Evolutionary conservation across 345 rosid species (phyloP).

Genomic region (Orychophragmus violaceus): DNA sequence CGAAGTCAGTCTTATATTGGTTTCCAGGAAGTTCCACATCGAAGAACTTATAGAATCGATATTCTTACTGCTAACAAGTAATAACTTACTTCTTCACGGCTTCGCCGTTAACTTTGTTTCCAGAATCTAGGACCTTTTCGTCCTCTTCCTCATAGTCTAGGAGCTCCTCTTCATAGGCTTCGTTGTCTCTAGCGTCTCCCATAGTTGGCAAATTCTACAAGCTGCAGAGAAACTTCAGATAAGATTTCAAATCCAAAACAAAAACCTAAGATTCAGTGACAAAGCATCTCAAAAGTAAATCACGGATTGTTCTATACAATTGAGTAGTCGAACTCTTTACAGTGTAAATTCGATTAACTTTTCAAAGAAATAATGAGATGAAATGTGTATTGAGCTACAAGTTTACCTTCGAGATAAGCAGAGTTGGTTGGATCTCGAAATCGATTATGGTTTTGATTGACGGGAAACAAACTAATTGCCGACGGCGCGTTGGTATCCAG

Average conservation of each 20-base stretch:
- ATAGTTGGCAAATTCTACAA: background rate
- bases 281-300: background rate
- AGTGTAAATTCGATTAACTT: background rate
- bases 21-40: background rate
- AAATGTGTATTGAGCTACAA: background rate
- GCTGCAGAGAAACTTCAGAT: background rate
- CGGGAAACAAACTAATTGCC: background rate
- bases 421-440: background rate
- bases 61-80: too few species aligned
- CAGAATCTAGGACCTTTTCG: too few species aligned
- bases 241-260: background rate
- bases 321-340: background rate
- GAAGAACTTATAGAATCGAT: too few species aligned
- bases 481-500: background rate
- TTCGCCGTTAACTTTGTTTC: too few species aligned
- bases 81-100: too few species aligned
- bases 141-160: too few species aligned
- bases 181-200: too few species aligned
- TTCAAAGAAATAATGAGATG: background rate
- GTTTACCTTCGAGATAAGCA: constrained; percentile 29
- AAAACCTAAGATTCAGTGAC: background rate
- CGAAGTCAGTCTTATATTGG: background rate
- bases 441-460: constrained; percentile 42
- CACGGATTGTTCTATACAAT: background rate
- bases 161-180: too few species aligned